These are phyloP conservation scores for Beauveria sp. DNA, from an alignment of 2,329 filamentous ascomycete species.

Conservation along the genomic window DNA sequence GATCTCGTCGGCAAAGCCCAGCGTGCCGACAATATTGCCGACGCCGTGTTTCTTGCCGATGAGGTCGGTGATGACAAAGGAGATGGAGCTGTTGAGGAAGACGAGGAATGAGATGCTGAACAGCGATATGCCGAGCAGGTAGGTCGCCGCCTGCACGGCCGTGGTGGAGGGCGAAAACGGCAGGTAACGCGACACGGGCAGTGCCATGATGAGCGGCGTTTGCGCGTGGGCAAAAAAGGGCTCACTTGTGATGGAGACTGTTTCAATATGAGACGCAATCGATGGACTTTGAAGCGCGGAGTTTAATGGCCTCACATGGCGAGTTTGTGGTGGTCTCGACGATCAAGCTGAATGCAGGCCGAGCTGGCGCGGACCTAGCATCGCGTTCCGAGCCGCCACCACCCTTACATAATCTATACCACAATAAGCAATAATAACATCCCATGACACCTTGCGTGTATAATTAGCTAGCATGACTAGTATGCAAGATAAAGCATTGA, in stretches of 20 bases:
- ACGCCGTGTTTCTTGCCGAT: slow-evolving; percentile 67
- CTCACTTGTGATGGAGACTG: background rate
- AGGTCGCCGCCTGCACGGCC: slow-evolving; percentile 57
- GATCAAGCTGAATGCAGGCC: background rate
- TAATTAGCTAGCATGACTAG: background rate
- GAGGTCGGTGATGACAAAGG: slow-evolving; percentile 77
- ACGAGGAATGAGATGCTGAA: slow-evolving; percentile 87
- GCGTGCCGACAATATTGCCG: slow-evolving; percentile 73
- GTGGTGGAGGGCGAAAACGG: slow-evolving; percentile 56
- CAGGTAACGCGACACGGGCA: slow-evolving; percentile 35
- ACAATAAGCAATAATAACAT: background rate
- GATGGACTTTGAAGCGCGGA: background rate
- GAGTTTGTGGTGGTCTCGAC: background rate
- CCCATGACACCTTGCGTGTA: background rate
- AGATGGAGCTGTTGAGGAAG: slow-evolving; percentile 77
- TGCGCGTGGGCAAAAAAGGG: too few species aligned
- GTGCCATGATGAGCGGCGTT: slow-evolving; percentile 21
- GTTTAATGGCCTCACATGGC: slow-evolving; percentile 3
- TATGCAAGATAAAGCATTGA: too few species aligned
- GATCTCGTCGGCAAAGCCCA: slow-evolving; percentile 78
- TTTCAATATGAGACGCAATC: background rate
- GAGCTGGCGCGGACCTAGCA: slow-evolving; percentile 10
- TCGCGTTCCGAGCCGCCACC: slow-evolving; percentile 6
- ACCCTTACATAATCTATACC: slow-evolving; percentile 9
- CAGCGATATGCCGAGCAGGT: slow-evolving; percentile 73